A percentile compares a stretch with the other conserved stretches of the same genome.
phyloP scores from a whole-genome alignment of 2,329 filamentous ascomycete genomes.

The Aspergillus sojae region DNA sequence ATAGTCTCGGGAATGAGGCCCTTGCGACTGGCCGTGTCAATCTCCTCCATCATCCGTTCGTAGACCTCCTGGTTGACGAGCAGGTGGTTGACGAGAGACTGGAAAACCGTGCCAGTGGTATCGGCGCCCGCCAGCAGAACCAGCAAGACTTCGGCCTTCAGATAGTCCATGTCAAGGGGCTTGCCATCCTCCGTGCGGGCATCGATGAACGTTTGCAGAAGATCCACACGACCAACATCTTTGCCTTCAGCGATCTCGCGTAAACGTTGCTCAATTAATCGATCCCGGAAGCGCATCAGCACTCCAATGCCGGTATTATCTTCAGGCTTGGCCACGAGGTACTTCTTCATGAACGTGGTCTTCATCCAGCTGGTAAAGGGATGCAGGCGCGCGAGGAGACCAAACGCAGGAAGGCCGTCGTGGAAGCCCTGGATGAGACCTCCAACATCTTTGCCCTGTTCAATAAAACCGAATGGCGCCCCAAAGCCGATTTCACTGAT shows the following conservation, averaged over 20 bases:
- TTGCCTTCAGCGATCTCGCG: constrained; percentile 52
- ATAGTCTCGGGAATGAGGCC: constrained; percentile 33
- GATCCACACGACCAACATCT: constrained; percentile 50
- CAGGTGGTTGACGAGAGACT: constrained; percentile 51
- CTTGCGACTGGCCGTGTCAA: constrained; percentile 43
- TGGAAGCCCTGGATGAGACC: constrained; percentile 59
- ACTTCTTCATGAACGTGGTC: constrained; percentile 55
- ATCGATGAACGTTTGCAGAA: constrained; percentile 56
- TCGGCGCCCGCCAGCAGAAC: constrained; percentile 57
- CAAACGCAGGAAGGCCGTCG: constrained; percentile 55
- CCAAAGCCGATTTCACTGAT: constrained; percentile 61
- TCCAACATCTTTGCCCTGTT: constrained; percentile 54
- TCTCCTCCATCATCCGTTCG: constrained; percentile 51
- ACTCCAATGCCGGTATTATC: constrained; percentile 58
- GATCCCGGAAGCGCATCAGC: constrained; percentile 61
- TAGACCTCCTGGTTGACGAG: constrained; percentile 45
- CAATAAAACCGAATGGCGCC: constrained; percentile 59
- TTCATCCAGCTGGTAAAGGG: constrained; percentile 60
- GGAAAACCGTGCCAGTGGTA: constrained; percentile 56
- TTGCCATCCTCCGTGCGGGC: constrained; percentile 49
- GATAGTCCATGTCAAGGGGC: constrained; percentile 53
- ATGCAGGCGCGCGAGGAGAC: constrained; percentile 55
- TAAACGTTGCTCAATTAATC: constrained; percentile 53
- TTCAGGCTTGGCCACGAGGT: constrained; percentile 56
- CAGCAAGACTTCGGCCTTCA: constrained; percentile 57